Evolutionary conservation across 495 filamentous ascomycete species (phyloP), one percentile per base, ranked within the genome.

Genomic region (Entonaema liquescens): DNA sequence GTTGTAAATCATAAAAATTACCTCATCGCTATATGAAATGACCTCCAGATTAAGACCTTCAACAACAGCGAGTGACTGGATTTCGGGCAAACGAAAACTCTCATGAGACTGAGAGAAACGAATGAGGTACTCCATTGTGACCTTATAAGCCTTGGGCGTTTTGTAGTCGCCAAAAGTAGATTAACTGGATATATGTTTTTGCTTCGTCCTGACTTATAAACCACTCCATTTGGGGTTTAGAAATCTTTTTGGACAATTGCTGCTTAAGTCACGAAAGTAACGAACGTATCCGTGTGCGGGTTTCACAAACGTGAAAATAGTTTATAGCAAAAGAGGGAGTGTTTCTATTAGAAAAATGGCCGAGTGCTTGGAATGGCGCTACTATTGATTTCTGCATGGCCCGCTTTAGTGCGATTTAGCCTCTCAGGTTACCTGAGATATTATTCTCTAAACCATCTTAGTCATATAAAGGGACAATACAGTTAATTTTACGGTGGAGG

Each of bases 31-130:
- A 74, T 98, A 98, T 35, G 78, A 86, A 21, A 92, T 65, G 67
- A 97, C 84, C 60, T 93, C 85, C 2, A 98, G 67, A 35, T 92
- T 82, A 21, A 95, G 81, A 9, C 85, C 83, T 31, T 88, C 83
- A 13, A 96, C 76, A 6, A 87, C 77, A 6, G 95, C 95, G 19
- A 98, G 79, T 21, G 95, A 89, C 74, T 94, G 81, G n/a, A 98
- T 84, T 79, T 99, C 95, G 8, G 94, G 86, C 63, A 86, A 86
- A 59, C 94, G 91, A 77, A 99, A 99, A 13, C 87, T 91, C 83
- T 98, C 93, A 77, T 98, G 94, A 57, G 86, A 83, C 78, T 98
- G 96, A 11, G 90, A 93, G 76, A 98, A 93, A 67, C 95, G 91
- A 64, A 99, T 89, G 50, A 99, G 87, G 72, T 91, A 98, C 62